A percentile compares a stretch with the other conserved stretches of the same genome.
These are phyloP conservation scores for Spiraea crenata DNA, from an alignment of 331 rosid genomes.

Conservation along the genomic window DNA sequence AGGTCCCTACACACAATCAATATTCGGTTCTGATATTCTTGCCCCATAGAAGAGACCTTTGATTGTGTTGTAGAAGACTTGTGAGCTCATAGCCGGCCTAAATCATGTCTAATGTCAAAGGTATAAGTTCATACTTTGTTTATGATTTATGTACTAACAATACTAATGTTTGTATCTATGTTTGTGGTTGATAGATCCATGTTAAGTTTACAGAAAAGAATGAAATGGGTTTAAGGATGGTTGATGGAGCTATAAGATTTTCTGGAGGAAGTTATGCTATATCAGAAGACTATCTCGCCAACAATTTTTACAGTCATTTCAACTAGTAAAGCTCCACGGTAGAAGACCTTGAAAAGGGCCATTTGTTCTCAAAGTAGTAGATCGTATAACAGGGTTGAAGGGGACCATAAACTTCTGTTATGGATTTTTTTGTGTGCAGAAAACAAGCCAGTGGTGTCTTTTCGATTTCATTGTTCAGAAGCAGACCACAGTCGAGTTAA, in stretches of 20 bases:
- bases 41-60: no score
- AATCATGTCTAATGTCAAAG: no score
- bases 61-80: no score
- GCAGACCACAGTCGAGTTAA: background rate
- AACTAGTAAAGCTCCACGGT: slow-evolving; percentile 4
- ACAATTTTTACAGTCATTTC: slow-evolving; percentile 15
- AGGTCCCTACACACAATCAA: no score
- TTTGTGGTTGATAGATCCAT: no score
- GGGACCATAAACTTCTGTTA: background rate
- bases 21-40: no score
- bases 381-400: slow-evolving; percentile 1
- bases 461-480: background rate
- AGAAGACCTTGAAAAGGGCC: slow-evolving; percentile 14
- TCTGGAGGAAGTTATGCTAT: slow-evolving; percentile 18
- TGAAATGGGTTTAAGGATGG: slow-evolving; percentile 16
- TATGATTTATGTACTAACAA: no score
- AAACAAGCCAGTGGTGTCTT: background rate
- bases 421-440: background rate
- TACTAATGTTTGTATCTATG: no score
- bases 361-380: slow-evolving; percentile 18
- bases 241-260: slow-evolving; percentile 22
- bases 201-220: slow-evolving; percentile 10
- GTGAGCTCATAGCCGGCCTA: no score
- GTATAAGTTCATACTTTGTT: no score
- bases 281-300: slow-evolving; percentile 21